Evolutionary conservation across 1,139 yeast genomes (phyloP), one percentile per base, ranked within the genome.

Genomic region (Candida albicans): DNA sequence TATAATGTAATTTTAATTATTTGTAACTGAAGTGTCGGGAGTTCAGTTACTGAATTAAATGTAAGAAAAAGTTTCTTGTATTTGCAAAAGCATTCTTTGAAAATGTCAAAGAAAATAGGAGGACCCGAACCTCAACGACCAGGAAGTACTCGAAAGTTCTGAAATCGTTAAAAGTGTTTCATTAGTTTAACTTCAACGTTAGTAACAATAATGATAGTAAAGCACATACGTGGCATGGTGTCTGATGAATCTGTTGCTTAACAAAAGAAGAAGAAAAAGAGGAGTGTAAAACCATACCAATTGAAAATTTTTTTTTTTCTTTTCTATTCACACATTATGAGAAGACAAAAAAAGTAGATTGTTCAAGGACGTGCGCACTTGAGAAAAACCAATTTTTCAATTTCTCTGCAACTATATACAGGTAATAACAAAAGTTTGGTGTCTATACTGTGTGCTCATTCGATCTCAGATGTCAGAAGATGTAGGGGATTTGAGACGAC

Each of bases 11-110:
- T 29, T 29, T 29, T 29, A n/a, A 12, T 44, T 33, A 36, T 42
- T 58, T 69, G 79, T 70, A 73, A 70, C 85, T 82, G 85, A 84
- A 85, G 93, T 84, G 93, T 85, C 93, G 89, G 91, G 91, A 70
- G 59, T 84, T 82, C 85, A 83, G 84, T 68, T 68, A 75, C 82
- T 33, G 36, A 24, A 33, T 33, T 41, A 42, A 33, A 37, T 28
- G 34, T 33, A 42, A 44, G 40, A 37, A 70, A 68, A 44, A 42
- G 30, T 36, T 44, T 49, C 46, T 40, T 33, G 35, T 31, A 36
- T 45, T 35, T 30, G 22, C 34, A 35, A 37, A 39, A 42, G 49
- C 47, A 45, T 45, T 48, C 69, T 61, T 61, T 58, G 62, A 53
- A 51, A 51, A 44, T 50, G 43, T 51, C 51, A 54, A 55, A 54